Evolutionary conservation across 2,329 filamentous ascomycete species (phyloP).

Genomic region (Ophiobolus disseminans): DNA sequence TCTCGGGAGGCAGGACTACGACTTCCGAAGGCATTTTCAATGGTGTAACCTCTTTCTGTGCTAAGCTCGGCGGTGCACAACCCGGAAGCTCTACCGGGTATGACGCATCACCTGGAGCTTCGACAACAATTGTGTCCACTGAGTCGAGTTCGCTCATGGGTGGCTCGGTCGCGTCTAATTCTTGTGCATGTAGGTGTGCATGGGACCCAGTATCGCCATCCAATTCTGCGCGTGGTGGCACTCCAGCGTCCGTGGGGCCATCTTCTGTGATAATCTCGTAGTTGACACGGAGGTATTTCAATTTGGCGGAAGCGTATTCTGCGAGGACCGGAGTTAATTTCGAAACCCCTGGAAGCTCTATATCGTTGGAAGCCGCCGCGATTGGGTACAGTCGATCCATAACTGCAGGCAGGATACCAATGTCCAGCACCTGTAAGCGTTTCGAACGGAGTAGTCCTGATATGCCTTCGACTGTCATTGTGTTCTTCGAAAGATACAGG

Average conservation of each 20-base stretch:
- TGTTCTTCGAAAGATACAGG: conserved; percentile 64
- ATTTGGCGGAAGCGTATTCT: conserved; percentile 53
- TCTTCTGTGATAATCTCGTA: conserved; percentile 62
- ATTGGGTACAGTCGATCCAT: conserved; percentile 13
- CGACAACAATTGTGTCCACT: conserved; percentile 22
- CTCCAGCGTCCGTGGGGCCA: conserved; percentile 19
- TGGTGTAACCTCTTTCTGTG: too few species aligned
- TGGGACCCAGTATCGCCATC: conserved; percentile 28
- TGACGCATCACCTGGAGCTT: conserved; percentile 37
- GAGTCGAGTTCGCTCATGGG: conserved; percentile 32
- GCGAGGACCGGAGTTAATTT: conserved; percentile 62
- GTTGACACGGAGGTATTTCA: conserved; percentile 64
- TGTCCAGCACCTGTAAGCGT: conserved; percentile 63
- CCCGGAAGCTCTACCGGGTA: conserved; percentile 36
- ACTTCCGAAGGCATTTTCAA: not conserved
- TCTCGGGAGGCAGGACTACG: conserved; percentile 12
- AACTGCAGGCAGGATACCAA: conserved; percentile 54
- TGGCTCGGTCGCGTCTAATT: conserved; percentile 30
- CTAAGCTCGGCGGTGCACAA: too few species aligned
- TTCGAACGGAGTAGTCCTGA: conserved; percentile 60
- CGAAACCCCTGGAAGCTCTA: conserved; percentile 57
- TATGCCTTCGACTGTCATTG: conserved; percentile 63
- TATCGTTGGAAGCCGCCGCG: conserved; percentile 25
- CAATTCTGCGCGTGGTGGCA: conserved; percentile 36
- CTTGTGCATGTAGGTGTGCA: conserved; percentile 28